Base-by-base conservation (phyloP, 1,284 basidiomycete genomes). In the Leucoagaricus sp. region DNA sequence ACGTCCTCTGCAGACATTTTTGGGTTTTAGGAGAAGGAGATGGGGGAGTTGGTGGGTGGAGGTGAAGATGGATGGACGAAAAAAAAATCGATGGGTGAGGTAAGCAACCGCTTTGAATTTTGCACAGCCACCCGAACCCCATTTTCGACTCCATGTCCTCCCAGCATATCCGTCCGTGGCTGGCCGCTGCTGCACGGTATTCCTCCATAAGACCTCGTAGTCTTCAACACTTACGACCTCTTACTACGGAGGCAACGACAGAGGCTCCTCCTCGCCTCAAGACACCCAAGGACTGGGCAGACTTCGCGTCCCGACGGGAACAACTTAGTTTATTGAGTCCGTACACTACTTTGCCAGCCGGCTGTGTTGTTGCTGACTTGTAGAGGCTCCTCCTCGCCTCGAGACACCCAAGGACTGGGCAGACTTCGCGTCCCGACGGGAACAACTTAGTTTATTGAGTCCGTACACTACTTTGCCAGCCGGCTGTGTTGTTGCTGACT, bases 1-100 rank as follows among this genome's bases (percentile, higher is more conserved):
- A 91, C 75, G 80, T 96, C 95, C 73, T 96, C 94, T 63, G 69
- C 84, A 92, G 55, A 53, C 54, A 56, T 56, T 92, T 87, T 92
- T 83, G 81, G 73, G 64, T 59, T 64, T 58, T 53, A 61, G 63
- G 64, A 59, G 65, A 64, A 64, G 61, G 66, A 66, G 65, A 67
- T 65, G 67, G 59, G 59, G 59, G 64, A 64, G 65, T 63, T 64
- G 62, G 64, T 65, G 67, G 67, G 64, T 61, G 63, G 68, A 65
- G 67, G 64, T 60, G 65, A 68, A 67, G 61, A 59, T 57, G 64
- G 65, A 65, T 61, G 63, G 64, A 34, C 25, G 58, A 61, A 64
- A 75, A 77, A 78, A 76, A 75, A 75, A 73, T 72, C 71, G 73
- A 73, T 75, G 67, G 67, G 64, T 75, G 73, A 76, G 66, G 74